Conservation (phyloP, 1,139 yeast species). For the Hyphopichia buzzinii region DNA sequence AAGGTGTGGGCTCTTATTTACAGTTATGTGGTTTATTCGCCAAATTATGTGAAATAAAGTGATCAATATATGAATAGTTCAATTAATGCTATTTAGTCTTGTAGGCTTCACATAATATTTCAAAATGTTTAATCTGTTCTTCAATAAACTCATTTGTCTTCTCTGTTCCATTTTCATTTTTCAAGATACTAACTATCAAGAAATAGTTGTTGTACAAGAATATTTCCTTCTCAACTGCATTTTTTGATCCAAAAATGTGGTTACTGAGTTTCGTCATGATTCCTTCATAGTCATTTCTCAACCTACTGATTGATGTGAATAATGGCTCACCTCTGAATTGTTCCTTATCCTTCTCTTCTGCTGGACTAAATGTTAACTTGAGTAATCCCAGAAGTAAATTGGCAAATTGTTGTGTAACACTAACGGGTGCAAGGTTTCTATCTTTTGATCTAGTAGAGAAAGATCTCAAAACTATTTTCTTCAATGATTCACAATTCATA, state of each 20-base stretch:
- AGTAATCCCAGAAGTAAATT: slow-evolving; percentile 71
- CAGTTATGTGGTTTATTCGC: slow-evolving; percentile 86
- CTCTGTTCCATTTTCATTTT: slow-evolving; percentile 41
- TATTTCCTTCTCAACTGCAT: slow-evolving; percentile 53
- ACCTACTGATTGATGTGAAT: slow-evolving; percentile 61
- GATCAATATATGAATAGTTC: slow-evolving; percentile 2
- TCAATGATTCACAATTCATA: slow-evolving; percentile 68
- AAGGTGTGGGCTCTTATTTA: slow-evolving; percentile 85
- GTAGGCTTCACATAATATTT: slow-evolving; percentile 60
- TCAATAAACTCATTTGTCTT: slow-evolving; percentile 45
- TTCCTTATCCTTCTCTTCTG: slow-evolving; percentile 16
- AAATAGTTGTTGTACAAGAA: slow-evolving; percentile 79
- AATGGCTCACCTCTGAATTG: slow-evolving; percentile 62
- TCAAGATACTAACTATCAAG: slow-evolving; percentile 48
- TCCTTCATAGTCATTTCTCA: slow-evolving; percentile 78
- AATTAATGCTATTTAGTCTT: slow-evolving; percentile 18
- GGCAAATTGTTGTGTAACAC: slow-evolving; percentile 76
- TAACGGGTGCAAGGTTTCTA: slow-evolving; percentile 52
- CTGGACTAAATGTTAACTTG: slow-evolving; percentile 42
- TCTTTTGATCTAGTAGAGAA: slow-evolving; percentile 19
- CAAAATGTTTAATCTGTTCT: slow-evolving; percentile 62
- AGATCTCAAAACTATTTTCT: slow-evolving; percentile 32
- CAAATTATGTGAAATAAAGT: slow-evolving; percentile 41
- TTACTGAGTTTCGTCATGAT: slow-evolving; percentile 66
- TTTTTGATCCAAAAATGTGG: slow-evolving; percentile 33